Evolutionary conservation across 1,284 basidiomycete species (phyloP), one percentile per base, ranked within the genome.

Genomic region (Mycosarcoma maydis): DNA sequence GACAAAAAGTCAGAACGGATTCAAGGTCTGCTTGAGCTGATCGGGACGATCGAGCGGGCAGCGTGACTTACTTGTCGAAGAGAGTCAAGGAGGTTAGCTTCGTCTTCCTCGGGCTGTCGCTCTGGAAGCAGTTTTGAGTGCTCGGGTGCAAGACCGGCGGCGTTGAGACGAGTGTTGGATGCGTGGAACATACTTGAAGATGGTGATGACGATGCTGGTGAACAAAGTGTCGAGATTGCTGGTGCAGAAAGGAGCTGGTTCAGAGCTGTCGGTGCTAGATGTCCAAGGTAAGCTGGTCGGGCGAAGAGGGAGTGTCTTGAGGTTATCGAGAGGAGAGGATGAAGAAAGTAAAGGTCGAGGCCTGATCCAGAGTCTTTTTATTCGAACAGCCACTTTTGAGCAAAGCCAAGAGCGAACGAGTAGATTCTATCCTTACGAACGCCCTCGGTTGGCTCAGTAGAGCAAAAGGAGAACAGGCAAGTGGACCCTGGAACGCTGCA

Each of bases 101-200:
- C 80, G 53, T 80, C 75, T 16, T 52, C 45, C 30, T 54, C 46
- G 22, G 73, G 48, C 33, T 56, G 59, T 44, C 80, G 67, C 43
- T 78, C 77, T n/a, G 80, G 75, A 7, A 81, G 75, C 10, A 72
- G 65, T 72, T 79, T 76, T 26, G 74, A 76, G 67, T 74, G 61
- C 57, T 81, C 80, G 29, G 80, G 78, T 23, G 72, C 59, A n/a
- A 81, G 74, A 19, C 78, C 78, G 41, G 77, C 73, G 9, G 80
- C 80, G 66, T 81, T 81, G 68, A 74, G 75, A 48, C 78, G 72
- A 41, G 53, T 68, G 70, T 68, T 73, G 53, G 72, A 69, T 38
- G 50, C 60, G 67, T 73, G 72, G 56, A 72, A 66, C 74, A 76
- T 76, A 56, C 57, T 71, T 62, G 66, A 30, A 6, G 56, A 38